Percentiles rank a stretch among this genome's conserved stretches.
Evolutionary conservation across 805 yeast genomes (phyloP).

Genomic region (Starmera quercuum): DNA sequence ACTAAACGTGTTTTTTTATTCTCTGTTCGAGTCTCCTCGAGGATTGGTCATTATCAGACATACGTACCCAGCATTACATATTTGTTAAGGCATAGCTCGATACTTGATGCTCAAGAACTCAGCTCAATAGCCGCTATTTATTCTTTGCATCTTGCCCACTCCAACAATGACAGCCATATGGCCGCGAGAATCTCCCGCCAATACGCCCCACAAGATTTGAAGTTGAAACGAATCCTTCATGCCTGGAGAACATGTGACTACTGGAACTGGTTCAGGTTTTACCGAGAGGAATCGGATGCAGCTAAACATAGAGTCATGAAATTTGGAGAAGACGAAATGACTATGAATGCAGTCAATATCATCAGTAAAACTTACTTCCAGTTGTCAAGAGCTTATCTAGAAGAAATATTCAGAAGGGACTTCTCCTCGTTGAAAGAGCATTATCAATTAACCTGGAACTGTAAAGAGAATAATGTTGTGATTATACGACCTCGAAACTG

Average conservation of each 20-base stretch:
- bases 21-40: conserved; percentile 40
- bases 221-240: conserved; percentile 25
- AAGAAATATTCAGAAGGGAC: conserved; percentile 6
- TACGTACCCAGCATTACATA: conserved; percentile 46
- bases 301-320: conserved; percentile 28
- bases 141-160: conserved; percentile 33
- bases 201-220: conserved; percentile 20
- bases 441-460: conserved; percentile 10
- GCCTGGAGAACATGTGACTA: conserved; percentile 26
- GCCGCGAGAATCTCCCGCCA: conserved; percentile 20
- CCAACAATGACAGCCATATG: conserved; percentile 10
- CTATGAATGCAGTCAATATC: conserved; percentile 23
- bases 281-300: conserved; percentile 10
- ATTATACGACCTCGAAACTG: neutral
- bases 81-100: conserved; percentile 10
- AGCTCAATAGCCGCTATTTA: conserved; percentile 34
- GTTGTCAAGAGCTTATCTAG: conserved; percentile 10
- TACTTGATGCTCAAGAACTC: conserved; percentile 25
- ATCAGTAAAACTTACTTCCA: conserved; percentile 33
- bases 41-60: conserved; percentile 46
- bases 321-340: conserved; percentile 30
- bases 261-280: conserved; percentile 23
- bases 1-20: conserved; percentile 38
- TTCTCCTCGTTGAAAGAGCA: conserved; percentile 2
- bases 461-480: neutral